These are phyloP conservation scores for Tulasnella calospora DNA, from an alignment of 768 basidiomycete genomes.

Conservation along the genomic window DNA sequence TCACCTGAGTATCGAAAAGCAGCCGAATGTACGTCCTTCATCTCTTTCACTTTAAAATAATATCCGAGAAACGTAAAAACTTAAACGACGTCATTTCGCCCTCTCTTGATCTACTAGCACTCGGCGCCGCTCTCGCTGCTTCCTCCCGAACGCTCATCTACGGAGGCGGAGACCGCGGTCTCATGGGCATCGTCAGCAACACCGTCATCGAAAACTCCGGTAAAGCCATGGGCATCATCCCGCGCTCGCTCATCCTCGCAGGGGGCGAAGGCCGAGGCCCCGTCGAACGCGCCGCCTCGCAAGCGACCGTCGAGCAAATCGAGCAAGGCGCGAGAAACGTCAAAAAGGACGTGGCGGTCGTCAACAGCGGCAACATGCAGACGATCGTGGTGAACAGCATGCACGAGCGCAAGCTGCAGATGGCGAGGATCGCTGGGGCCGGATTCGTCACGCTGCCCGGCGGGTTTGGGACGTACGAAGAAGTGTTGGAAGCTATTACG, in stretches of 20 bases:
- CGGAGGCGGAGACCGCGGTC: constrained; percentile 75
- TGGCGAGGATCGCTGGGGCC: constrained; percentile 67
- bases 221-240: constrained; percentile 70
- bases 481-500: constrained; percentile 84
- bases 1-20: constrained; percentile 58
- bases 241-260: constrained; percentile 63
- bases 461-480: constrained; percentile 93
- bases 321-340: background rate
- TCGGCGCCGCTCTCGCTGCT: too few relatives aligned
- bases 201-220: constrained; percentile 63
- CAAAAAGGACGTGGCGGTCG: background rate
- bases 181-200: constrained; percentile 79
- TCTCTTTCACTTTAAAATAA: too few relatives aligned
- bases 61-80: too few relatives aligned
- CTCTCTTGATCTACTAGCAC: too few relatives aligned
- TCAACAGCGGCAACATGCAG: constrained; percentile 33
- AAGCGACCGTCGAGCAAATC: background rate
- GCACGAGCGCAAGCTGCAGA: constrained; percentile 86
- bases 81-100: too few relatives aligned
- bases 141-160: constrained; percentile 61
- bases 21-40: constrained; percentile 54
- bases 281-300: constrained; percentile 1
- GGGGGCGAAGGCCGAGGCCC: constrained; percentile 50
- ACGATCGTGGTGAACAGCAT: constrained; percentile 71
- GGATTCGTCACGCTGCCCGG: constrained; percentile 92